These are phyloP conservation scores for Fusarium dimerum DNA, from an alignment of 2,329 filamentous ascomycete species.

Conservation along the genomic window DNA sequence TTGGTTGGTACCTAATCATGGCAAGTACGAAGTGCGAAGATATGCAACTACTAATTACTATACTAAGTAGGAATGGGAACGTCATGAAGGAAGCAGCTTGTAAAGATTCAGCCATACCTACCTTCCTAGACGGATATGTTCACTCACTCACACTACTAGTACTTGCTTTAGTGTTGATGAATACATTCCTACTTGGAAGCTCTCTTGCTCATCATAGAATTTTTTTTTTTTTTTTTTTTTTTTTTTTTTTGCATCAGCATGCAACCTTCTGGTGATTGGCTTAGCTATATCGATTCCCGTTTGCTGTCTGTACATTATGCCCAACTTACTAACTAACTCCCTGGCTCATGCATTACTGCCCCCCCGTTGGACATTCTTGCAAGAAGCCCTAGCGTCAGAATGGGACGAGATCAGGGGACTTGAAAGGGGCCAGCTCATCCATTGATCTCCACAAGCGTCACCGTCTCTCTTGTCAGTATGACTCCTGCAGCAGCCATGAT, in stretches of 20 bases:
- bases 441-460: slow-evolving; percentile 31
- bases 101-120: too few relatives aligned
- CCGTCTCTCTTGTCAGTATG: slow-evolving; percentile 29
- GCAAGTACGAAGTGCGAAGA: too few relatives aligned
- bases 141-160: too few relatives aligned
- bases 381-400: slow-evolving; percentile 27
- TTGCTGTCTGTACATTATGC: slow-evolving; percentile 20
- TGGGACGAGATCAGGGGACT: slow-evolving; percentile 32
- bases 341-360: slow-evolving; percentile 33
- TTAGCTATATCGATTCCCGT: slow-evolving; percentile 1
- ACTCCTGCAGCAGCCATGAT: slow-evolving; percentile 24
- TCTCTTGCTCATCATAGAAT: too few relatives aligned
- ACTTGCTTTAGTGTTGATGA: too few relatives aligned
- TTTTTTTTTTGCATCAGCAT: slow-evolving; percentile 3
- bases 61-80: too few relatives aligned
- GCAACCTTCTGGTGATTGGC: slow-evolving; percentile 1
- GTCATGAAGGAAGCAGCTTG: too few relatives aligned
- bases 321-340: slow-evolving; percentile 18
- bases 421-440: slow-evolving; percentile 32
- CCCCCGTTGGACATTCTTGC: slow-evolving; percentile 23
- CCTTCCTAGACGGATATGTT: too few relatives aligned
- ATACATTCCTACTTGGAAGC: too few relatives aligned
- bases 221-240: too few relatives aligned
- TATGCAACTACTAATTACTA: too few relatives aligned
- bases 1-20: too few relatives aligned